Percentiles rank a stretch among this genome's conserved stretches.
phyloP scores from a whole-genome alignment of 768 basidiomycete species.

The Tricholoma saponaceum region DNA sequence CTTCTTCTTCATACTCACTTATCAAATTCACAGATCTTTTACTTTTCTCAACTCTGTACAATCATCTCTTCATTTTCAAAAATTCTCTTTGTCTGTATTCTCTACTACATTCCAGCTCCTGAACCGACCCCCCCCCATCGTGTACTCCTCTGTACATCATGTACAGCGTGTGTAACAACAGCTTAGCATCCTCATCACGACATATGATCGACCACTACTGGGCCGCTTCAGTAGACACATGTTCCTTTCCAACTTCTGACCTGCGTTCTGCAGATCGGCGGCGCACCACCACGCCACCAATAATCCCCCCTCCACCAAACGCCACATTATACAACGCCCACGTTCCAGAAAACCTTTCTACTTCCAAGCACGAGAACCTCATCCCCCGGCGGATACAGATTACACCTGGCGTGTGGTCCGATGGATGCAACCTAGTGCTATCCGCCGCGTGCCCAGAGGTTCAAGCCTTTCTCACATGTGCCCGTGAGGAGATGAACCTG shows the following conservation, averaged over 20 bases:
- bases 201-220: slow-evolving; percentile 17
- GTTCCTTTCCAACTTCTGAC: slow-evolving; percentile 34
- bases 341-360: slow-evolving; percentile 10
- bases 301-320: slow-evolving; percentile 14
- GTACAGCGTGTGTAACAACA: slow-evolving; percentile 6
- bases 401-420: slow-evolving; percentile 34
- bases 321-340: slow-evolving; percentile 5
- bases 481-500: slow-evolving; percentile 34
- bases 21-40: slow-evolving; percentile 12
- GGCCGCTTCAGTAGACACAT: slow-evolving; percentile 12
- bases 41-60: slow-evolving; percentile 4
- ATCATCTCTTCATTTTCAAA: slow-evolving; percentile 3
- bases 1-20: slow-evolving; percentile 17
- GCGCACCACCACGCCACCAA: slow-evolving; percentile 13
- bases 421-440: slow-evolving; percentile 35
- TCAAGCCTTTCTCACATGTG: slow-evolving; percentile 40
- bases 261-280: slow-evolving; percentile 28
- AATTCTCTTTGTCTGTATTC: slow-evolving; percentile 3
- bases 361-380: slow-evolving; percentile 17
- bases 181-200: slow-evolving; percentile 11
- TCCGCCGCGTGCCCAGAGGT: slow-evolving; percentile 48
- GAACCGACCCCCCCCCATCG: slow-evolving; percentile 7
- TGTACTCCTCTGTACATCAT: not conserved
- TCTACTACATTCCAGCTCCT: slow-evolving; percentile 5
- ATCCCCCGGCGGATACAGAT: slow-evolving; percentile 25